Evolutionary conservation across 345 rosid genomes (phyloP).

Genomic region (Limnanthes douglasii): DNA sequence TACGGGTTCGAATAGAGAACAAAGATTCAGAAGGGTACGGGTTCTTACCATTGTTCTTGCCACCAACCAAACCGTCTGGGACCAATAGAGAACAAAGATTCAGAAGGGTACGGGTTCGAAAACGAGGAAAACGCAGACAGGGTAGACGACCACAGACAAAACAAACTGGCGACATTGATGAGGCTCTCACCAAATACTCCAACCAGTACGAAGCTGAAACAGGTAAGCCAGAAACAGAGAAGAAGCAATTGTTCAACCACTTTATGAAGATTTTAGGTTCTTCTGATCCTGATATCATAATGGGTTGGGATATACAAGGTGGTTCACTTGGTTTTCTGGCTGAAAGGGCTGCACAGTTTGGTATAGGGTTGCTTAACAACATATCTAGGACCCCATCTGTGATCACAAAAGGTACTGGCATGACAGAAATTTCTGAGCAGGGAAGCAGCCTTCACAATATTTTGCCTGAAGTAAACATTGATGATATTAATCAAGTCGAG

Average conservation of each 20-base stretch:
- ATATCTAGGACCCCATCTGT: constrained; percentile 62
- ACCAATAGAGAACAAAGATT: no score
- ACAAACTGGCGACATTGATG: no score
- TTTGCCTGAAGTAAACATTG: constrained; percentile 20
- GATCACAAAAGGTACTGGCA: constrained; percentile 14
- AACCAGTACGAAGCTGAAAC: no score
- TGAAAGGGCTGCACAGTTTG: constrained; percentile 90
- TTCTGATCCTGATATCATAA: constrained; percentile 67
- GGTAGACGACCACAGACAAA: no score
- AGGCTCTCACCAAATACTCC: no score
- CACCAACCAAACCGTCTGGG: no score
- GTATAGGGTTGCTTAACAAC: constrained; percentile 60
- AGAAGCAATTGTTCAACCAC: constrained; percentile 41
- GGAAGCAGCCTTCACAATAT: constrained; percentile 18
- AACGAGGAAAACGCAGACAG: no score
- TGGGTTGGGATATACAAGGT: constrained; percentile 95
- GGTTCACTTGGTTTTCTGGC: constrained; percentile 91
- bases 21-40: no score
- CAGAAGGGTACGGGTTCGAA: no score
- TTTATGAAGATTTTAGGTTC: constrained; percentile 33
- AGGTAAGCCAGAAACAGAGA: no score
- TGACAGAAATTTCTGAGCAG: constrained; percentile 17
- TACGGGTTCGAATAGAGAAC: no score
- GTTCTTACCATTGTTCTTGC: no score
- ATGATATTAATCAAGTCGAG: constrained; percentile 24